Evolutionary conservation across 805 yeast genomes (phyloP), one percentile per base, ranked within the genome.

Genomic region (Wickerhamiella brachini): DNA sequence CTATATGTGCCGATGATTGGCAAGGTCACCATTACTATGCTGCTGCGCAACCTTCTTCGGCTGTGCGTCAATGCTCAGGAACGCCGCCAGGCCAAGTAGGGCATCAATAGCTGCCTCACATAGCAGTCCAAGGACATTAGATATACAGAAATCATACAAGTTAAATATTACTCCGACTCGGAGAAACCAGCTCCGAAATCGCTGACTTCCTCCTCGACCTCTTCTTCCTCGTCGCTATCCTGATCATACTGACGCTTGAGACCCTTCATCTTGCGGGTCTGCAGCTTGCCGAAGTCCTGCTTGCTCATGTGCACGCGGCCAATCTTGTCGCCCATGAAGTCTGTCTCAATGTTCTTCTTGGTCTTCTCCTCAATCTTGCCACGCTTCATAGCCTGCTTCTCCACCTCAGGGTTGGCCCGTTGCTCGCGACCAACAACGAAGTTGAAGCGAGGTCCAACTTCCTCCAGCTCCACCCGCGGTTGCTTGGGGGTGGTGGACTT

Each of bases 231-330:
- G 50, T 72, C 79, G 46, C 72, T 79, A 49, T 75, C 82, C 69
- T 86, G 95, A 65, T 89, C 96, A 61, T 76, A 89, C 66, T 77
- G 79, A 51, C 85, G 75, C 72, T 93, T 93, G 64, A 93, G 75
- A 67, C 98, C 98, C 76, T 93, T 93, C 96, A 93, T 87, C 80
- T 93, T 93, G 71, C 98, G 80, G 5, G 98, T 90, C 71, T 93
- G 98, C 65, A 93, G 68, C 67, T 82, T 82, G 64, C 78, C 75
- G 67, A 93, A 74, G 67, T 93, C 97, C 74, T 93, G 98, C 67
- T 81, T 81, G 70, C 96, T 97, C 69, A 93, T 84, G 66, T 93
- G 98, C 62, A 93, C 80, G 71, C 90, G 85, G 61, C 97, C 98
- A 55, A 93, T 76, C 79, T 90, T 87, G 68, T 93, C 98, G 71